A percentile compares a stretch with the other conserved stretches of the same genome.
Evolutionary conservation across 768 basidiomycete species (phyloP).

Genomic region (Brasilioporus rufonigricans): DNA sequence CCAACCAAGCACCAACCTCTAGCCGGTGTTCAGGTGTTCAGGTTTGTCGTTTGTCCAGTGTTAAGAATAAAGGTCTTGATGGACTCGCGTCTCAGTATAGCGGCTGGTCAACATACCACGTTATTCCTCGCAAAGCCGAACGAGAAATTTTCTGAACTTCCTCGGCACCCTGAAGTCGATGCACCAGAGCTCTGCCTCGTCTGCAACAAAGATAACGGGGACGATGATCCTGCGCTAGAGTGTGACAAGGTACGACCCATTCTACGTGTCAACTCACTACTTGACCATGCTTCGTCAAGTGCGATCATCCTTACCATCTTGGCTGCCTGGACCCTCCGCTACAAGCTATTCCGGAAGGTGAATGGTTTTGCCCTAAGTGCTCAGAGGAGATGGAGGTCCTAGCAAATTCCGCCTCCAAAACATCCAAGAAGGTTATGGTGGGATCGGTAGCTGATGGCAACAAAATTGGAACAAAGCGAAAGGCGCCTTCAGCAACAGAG

Average conservation of each 20-base stretch:
- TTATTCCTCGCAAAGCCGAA: constrained; percentile 77
- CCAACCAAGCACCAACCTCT: constrained; percentile 71
- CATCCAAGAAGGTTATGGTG: constrained; percentile 18
- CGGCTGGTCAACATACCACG: constrained; percentile 84
- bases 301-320: constrained; percentile 86
- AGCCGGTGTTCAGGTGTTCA: constrained; percentile 72
- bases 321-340: constrained; percentile 81
- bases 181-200: constrained; percentile 67
- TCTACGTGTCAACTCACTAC: background rate
- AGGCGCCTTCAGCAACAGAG: constrained; percentile 39
- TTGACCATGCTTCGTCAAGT: constrained; percentile 44
- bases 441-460: constrained; percentile 11
- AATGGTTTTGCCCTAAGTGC: constrained; percentile 91
- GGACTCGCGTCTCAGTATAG: constrained; percentile 51
- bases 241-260: constrained; percentile 75
- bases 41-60: constrained; percentile 45
- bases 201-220: constrained; percentile 69
- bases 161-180: constrained; percentile 77
- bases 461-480: constrained; percentile 42
- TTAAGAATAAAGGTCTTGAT: background rate
- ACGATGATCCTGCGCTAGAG: constrained; percentile 72
- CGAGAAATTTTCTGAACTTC: constrained; percentile 72
- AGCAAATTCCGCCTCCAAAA: constrained; percentile 12
- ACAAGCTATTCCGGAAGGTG: constrained; percentile 73
- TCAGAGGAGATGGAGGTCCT: constrained; percentile 53